phyloP scores from a whole-genome alignment of 2,329 filamentous ascomycete species.

The Nectriaceae sp. region DNA sequence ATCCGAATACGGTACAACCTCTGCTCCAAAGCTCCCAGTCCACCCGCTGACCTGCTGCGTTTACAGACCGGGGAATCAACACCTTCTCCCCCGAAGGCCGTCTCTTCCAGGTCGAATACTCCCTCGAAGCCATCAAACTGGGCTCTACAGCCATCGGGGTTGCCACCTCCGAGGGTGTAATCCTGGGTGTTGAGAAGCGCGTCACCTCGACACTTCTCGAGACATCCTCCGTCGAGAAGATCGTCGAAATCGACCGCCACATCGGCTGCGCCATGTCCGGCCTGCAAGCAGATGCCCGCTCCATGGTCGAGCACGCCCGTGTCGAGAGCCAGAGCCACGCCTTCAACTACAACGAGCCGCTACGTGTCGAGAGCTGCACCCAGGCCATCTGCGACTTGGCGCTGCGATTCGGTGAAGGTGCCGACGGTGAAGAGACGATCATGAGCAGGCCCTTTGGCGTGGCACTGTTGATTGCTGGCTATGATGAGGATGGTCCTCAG shows the following conservation, averaged over 20 bases:
- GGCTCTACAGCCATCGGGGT: constrained; percentile 98
- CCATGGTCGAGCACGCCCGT: constrained; percentile 97
- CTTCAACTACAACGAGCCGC: constrained; percentile 96
- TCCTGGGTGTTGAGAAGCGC: constrained; percentile 98
- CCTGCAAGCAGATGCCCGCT: constrained; percentile 94
- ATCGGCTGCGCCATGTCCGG: constrained; percentile 99
- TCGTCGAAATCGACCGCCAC: constrained; percentile 98
- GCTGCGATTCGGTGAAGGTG: constrained; percentile 93
- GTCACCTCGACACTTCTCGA: constrained; percentile 97
- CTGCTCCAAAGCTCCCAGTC: constrained; percentile 22
- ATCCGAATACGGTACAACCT: constrained; percentile 93
- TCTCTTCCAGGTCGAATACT: constrained; percentile 99
- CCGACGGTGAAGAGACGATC: constrained; percentile 96
- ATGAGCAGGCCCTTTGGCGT: constrained; percentile 98
- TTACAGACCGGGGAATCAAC: constrained; percentile 93
- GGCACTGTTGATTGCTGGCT: constrained; percentile 92
- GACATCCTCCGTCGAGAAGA: constrained; percentile 98
- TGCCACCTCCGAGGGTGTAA: constrained; percentile 90
- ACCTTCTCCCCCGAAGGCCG: constrained; percentile 99
- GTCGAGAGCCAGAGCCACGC: constrained; percentile 96
- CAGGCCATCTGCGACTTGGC: constrained; percentile 98
- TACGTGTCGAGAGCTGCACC: constrained; percentile 96
- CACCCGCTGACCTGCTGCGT: constrained; percentile 18
- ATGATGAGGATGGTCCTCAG: constrained; percentile 94
- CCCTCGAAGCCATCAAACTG: constrained; percentile 99